These are phyloP conservation scores for Yamadazyma triangularis DNA, from an alignment of 1,139 yeast genomes.

Conservation along the genomic window DNA sequence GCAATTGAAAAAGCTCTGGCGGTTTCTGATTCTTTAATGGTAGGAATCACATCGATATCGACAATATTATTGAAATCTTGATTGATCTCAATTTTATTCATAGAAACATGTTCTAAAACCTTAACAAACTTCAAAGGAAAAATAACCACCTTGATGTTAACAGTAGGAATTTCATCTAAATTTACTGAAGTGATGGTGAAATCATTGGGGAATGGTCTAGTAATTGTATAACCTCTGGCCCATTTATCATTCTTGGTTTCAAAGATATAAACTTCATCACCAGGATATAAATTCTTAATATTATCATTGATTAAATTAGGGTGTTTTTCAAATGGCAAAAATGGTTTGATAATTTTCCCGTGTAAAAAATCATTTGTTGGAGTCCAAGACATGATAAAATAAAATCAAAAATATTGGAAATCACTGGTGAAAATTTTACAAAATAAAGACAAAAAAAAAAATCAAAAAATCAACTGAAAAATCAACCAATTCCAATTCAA, in stretches of 20 bases:
- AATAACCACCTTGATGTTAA: constrained; percentile 47
- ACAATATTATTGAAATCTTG: constrained; percentile 31
- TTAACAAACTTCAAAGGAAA: constrained; percentile 56
- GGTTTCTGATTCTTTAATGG: constrained; percentile 41
- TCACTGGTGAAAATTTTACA: too few species aligned
- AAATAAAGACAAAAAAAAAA: too few species aligned
- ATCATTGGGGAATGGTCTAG: constrained; percentile 65
- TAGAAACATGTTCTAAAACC: constrained; percentile 30
- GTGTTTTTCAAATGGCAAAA: constrained; percentile 55
- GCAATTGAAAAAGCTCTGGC: constrained; percentile 29
- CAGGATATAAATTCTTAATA: constrained; percentile 63
- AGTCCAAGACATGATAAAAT: constrained; percentile 29
- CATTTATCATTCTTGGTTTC: constrained; percentile 64
- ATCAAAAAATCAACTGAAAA: too few species aligned
- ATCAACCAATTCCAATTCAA: too few species aligned
- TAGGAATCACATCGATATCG: constrained; percentile 35
- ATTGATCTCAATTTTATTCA: constrained; percentile 20
- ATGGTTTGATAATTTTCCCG: constrained; percentile 56
- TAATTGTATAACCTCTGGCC: constrained; percentile 73
- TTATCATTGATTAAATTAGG: constrained; percentile 35
- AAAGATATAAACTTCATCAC: constrained; percentile 76
- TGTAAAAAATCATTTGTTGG: constrained; percentile 36
- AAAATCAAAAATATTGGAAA: too few species aligned
- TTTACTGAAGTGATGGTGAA: constrained; percentile 59
- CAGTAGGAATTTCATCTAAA: constrained; percentile 58